Evolutionary conservation across 2,329 filamentous ascomycete species (phyloP), one percentile per base, ranked within the genome.

Genomic region (Phaeosphaeriaceae sp.): DNA sequence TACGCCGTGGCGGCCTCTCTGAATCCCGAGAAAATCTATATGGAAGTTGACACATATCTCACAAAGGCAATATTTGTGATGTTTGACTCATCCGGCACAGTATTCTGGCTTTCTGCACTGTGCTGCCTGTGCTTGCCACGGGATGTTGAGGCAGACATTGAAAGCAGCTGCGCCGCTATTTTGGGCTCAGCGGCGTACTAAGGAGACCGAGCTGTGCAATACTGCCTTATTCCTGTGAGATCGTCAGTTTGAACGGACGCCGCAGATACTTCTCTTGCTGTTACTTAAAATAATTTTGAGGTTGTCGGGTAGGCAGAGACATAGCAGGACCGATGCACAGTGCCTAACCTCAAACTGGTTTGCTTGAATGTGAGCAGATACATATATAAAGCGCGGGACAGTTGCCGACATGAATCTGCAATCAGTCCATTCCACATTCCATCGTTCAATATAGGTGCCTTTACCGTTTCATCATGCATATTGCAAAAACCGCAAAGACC

Each of bases 401-500:
- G 18, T 39, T 39, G 18, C 20, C 20, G n/a, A 26, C 16, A 26
- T 39, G 18, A 37, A 45, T 7, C 28, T 17, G 15, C 17, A 35
- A 34, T 32, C 43, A 34, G 17, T 40, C 29, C 18, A 40, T 40
- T 28, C 20, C 28, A 29, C 35, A 17, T 46, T 34, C 18, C 35
- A 40, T 48, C 34, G 23, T 45, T 38, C 42, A 29, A n/a, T 34
- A 42, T 30, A 29, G 20, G 15, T 21, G 20, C 11, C 21, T 29
- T 39, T 35, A 39, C 30, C 16, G 17, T 17, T 45, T 41, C 30
- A 46, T 46, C 42, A 50, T 50, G 48, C 48, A 37, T 39, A 37
- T 50, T 29, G 17, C 37, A 41, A 50, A 36, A 9, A 37, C 21
- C 23, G 13, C 16, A 15, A 46, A 42, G 12, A 20, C 7, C 32